Base-by-base conservation (phyloP, 192 early-diverging fungal species). In the Podila horticola region DNA sequence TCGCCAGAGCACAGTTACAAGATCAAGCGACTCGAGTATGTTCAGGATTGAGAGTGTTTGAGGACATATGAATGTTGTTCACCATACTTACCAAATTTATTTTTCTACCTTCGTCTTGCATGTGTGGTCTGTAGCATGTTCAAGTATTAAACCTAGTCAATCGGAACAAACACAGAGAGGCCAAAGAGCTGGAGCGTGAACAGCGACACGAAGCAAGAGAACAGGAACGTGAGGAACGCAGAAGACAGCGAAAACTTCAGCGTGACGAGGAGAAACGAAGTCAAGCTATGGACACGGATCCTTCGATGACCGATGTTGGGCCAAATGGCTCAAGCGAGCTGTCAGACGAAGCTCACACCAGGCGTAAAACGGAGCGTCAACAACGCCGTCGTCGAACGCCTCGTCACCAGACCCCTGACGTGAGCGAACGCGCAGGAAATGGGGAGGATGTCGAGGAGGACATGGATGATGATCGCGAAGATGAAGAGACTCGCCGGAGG, bases 1-100 rank as follows among this genome's bases (percentile, higher is more conserved):
- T 68, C 6, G 77, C 63, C 19, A 60, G 45, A 15, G 77, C 77
- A 10, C 67, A 81, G n/a, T 45, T 81, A 11, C 65, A 69, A 13
- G 77, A 73, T 31, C 77, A 81, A 36, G 60, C 64, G n/a, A 68
- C 77, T 31, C 58, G 70, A 29, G 77, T 81, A 72, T 67, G 64
- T 17, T 11, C 5, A 13, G 36, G 30, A 13, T 58, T 48, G 48
- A 20, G 17, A n/a, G 13, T 24, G 17, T 45, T 60, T 30, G 22
- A 30, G 33, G 48, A 12, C 19, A 58, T 20, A 7, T 59, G n/a
- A 69, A 24, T 45, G 51, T 17, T 50, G 20, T 31, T 31, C 59
- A 33, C 29, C 29, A 0, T 61, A 19, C 59, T 61, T 13, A 31
- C 30, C 13, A 31, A 0, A 45, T 3, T 15, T 15, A 45, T 13